phyloP scores from a whole-genome alignment of 768 basidiomycete genomes.

The Artomyces pyxidatus region DNA sequence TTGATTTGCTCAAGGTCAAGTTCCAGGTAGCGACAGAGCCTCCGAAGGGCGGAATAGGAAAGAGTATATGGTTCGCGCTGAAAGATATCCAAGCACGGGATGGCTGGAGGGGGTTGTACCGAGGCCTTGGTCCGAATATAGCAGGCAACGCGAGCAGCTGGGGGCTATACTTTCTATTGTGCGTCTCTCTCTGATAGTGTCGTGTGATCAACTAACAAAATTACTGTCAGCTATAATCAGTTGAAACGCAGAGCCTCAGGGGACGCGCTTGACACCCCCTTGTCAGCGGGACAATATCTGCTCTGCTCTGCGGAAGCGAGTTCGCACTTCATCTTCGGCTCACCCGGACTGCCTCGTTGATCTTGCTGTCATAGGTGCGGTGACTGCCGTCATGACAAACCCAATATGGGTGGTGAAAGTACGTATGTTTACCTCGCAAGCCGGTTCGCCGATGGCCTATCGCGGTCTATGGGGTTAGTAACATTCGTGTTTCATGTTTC shows the following conservation, averaged over 20 bases:
- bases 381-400: slow-evolving; percentile 91
- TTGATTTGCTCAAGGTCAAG: slow-evolving; percentile 92
- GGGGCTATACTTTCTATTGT: slow-evolving; percentile 99
- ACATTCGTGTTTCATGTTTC: slow-evolving; percentile 7
- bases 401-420: slow-evolving; percentile 98
- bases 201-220: neutral
- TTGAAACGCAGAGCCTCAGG: slow-evolving; percentile 75
- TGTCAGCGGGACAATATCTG: slow-evolving; percentile 76
- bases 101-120: slow-evolving; percentile 83
- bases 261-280: slow-evolving; percentile 52
- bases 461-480: slow-evolving; percentile 67
- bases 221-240: slow-evolving; percentile 71
- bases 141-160: slow-evolving; percentile 94
- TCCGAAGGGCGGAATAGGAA: slow-evolving; percentile 52
- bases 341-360: slow-evolving; percentile 1
- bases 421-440: slow-evolving; percentile 83
- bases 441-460: slow-evolving; percentile 65
- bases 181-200: slow-evolving; percentile 26
- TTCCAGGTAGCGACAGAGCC: slow-evolving; percentile 78
- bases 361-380: slow-evolving; percentile 56
- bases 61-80: slow-evolving; percentile 70
- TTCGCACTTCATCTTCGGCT: slow-evolving; percentile 41
- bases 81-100: slow-evolving; percentile 62
- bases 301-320: slow-evolving; percentile 94
- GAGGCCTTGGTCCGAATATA: slow-evolving; percentile 85